Evolutionary conservation across 208 protist species (phyloP).

Genomic region (Trypanosoma mega): DNA sequence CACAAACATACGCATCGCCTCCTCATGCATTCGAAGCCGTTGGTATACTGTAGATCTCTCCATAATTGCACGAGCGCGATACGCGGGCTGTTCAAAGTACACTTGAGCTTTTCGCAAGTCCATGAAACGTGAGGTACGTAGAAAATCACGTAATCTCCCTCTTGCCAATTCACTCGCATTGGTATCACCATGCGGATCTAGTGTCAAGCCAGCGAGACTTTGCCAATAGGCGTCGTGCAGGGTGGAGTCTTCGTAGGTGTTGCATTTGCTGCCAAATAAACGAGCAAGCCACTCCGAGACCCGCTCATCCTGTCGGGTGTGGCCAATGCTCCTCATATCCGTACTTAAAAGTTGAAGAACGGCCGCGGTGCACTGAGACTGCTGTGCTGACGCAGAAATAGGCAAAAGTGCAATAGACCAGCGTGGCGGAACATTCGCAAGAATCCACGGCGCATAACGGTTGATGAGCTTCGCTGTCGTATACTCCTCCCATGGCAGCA

Average conservation of each 20-base stretch:
- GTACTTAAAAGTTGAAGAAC: conserved; percentile 17
- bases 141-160: conserved; percentile 31
- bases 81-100: conserved; percentile 47
- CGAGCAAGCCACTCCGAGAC: conserved; percentile 20
- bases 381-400: conserved; percentile 10
- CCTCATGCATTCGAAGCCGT: conserved; percentile 43
- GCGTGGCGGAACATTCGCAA: conserved; percentile 22
- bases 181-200: conserved; percentile 1
- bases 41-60: conserved; percentile 69
- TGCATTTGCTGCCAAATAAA: conserved; percentile 18
- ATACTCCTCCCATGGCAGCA: conserved; percentile 15
- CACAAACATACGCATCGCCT: conserved; percentile 65
- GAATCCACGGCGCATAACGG: conserved; percentile 25
- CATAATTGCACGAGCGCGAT: conserved; percentile 20
- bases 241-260: conserved; percentile 9
- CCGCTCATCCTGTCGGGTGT: conserved; percentile 5
- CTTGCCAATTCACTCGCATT: not conserved
- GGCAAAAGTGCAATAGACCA: conserved; percentile 26
- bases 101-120: conserved; percentile 22
- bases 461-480: conserved; percentile 6
- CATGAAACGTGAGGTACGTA: conserved; percentile 37
- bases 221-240: conserved; percentile 42
- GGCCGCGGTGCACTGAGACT: not conserved
- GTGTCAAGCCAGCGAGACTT: conserved; percentile 27
- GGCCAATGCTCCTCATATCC: conserved; percentile 16